Conservation (phyloP, 805 yeast genomes). For the Metschnikowia orientalis region DNA sequence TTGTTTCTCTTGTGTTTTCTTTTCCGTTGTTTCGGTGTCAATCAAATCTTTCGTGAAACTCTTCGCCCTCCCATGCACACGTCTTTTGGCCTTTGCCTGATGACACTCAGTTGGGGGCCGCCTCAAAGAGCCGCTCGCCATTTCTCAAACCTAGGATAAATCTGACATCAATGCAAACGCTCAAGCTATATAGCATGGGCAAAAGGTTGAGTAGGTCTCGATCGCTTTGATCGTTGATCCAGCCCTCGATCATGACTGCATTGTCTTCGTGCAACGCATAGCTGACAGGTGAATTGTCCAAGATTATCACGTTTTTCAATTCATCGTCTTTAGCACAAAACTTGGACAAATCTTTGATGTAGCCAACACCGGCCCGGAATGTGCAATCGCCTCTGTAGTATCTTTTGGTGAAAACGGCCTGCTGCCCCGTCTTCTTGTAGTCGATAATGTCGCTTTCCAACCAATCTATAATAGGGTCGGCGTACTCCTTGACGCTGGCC, state of each 20-base stretch:
- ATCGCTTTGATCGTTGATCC: slow-evolving; percentile 97
- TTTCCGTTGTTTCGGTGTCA: too few relatives aligned
- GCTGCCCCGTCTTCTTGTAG: slow-evolving; percentile 12
- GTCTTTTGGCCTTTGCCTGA: too few relatives aligned
- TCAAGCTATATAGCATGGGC: slow-evolving; percentile 72
- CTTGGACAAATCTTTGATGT: slow-evolving; percentile 50
- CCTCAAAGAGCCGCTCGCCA: slow-evolving; percentile 63
- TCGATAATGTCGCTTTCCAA: slow-evolving; percentile 57
- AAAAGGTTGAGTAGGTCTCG: slow-evolving; percentile 73
- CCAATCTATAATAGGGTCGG: slow-evolving; percentile 95
- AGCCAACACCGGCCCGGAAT: slow-evolving; percentile 73
- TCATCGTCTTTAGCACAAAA: slow-evolving; percentile 60
- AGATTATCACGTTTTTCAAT: slow-evolving; percentile 64
- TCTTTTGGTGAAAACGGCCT: slow-evolving; percentile 47
- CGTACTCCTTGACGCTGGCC: slow-evolving; percentile 90
- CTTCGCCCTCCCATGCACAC: too few relatives aligned
- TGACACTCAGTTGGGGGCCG: too few relatives aligned
- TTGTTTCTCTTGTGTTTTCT: too few relatives aligned
- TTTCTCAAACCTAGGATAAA: slow-evolving; percentile 66
- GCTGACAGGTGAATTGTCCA: slow-evolving; percentile 92
- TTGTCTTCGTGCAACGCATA: slow-evolving; percentile 80
- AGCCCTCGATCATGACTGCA: slow-evolving; percentile 92
- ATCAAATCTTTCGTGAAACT: too few relatives aligned
- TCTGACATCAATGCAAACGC: slow-evolving; percentile 82
- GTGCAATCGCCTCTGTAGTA: slow-evolving; percentile 80